Evolutionary conservation across 1,139 yeast genomes (phyloP).

Genomic region (Saccharomyces hybrid): DNA sequence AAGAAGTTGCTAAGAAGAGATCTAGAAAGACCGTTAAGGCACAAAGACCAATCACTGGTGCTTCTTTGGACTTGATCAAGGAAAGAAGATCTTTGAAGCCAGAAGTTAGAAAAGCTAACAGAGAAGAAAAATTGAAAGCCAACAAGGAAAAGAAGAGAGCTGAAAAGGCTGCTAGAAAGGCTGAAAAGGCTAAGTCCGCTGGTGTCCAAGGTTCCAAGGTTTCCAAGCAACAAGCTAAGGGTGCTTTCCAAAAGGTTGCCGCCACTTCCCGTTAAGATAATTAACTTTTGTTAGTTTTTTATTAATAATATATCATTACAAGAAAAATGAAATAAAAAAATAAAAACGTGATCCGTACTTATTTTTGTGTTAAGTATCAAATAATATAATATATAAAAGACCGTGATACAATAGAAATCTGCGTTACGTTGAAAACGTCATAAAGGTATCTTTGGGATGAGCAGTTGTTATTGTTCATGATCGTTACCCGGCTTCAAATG

Average conservation of each 20-base stretch:
- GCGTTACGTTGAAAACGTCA: background rate
- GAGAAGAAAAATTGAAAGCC: conserved; percentile 82
- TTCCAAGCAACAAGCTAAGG: conserved; percentile 83
- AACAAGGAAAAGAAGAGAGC: conserved; percentile 95
- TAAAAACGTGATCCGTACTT: conserved; percentile 12
- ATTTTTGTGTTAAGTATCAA: conserved; percentile 7
- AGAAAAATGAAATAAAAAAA: conserved; percentile 7
- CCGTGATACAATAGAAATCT: background rate
- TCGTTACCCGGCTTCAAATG: background rate
- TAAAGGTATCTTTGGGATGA: no score
- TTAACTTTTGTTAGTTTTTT: background rate
- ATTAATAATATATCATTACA: conserved; percentile 6
- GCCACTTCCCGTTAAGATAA: conserved; percentile 83
- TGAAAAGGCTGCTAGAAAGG: conserved; percentile 88
- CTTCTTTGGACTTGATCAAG: conserved; percentile 94
- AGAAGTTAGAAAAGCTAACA: conserved; percentile 95
- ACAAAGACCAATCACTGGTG: conserved; percentile 99
- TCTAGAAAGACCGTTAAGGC: conserved; percentile 94
- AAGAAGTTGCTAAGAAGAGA: conserved; percentile 96
- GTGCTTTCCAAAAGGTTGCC: conserved; percentile 92
- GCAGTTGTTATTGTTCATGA: background rate
- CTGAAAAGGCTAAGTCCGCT: conserved; percentile 81
- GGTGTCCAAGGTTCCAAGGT: conserved; percentile 61
- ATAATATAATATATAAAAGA: background rate
- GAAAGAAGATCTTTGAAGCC: conserved; percentile 95